Conservation (phyloP, 2,329 filamentous ascomycete genomes). For the Amauroascus niger region DNA sequence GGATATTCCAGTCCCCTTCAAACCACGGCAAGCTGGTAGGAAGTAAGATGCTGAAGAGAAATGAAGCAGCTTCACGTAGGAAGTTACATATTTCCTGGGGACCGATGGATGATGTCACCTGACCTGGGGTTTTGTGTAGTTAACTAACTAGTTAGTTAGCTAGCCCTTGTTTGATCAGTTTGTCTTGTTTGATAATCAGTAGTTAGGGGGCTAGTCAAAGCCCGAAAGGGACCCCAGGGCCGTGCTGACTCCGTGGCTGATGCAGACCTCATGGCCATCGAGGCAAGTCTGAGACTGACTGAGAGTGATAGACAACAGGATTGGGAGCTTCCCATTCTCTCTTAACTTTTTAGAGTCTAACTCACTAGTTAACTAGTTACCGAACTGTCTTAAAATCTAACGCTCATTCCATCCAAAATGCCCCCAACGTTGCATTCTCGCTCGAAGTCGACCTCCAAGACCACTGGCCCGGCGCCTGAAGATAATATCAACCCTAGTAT, state of each 20-base stretch:
- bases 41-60: background rate
- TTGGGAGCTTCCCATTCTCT: too few relatives aligned
- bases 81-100: background rate
- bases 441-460: constrained; percentile 6
- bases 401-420: background rate
- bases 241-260: background rate
- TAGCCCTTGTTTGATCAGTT: background rate
- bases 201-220: background rate
- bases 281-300: too few relatives aligned
- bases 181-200: constrained; percentile 10
- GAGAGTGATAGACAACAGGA: too few relatives aligned
- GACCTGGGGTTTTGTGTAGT: background rate
- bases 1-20: background rate
- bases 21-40: background rate
- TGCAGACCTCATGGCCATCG: too few relatives aligned
- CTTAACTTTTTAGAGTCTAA: too few relatives aligned
- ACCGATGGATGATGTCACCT: constrained; percentile 18
- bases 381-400: too few relatives aligned
- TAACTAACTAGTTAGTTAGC: background rate
- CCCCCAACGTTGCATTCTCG: constrained; percentile 2
- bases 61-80: background rate
- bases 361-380: too few relatives aligned
- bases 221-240: background rate
- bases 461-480: background rate
- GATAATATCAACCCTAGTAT: background rate